Conservation (phyloP, 2,329 filamentous ascomycete genomes). For the Lomentospora prolificans region DNA sequence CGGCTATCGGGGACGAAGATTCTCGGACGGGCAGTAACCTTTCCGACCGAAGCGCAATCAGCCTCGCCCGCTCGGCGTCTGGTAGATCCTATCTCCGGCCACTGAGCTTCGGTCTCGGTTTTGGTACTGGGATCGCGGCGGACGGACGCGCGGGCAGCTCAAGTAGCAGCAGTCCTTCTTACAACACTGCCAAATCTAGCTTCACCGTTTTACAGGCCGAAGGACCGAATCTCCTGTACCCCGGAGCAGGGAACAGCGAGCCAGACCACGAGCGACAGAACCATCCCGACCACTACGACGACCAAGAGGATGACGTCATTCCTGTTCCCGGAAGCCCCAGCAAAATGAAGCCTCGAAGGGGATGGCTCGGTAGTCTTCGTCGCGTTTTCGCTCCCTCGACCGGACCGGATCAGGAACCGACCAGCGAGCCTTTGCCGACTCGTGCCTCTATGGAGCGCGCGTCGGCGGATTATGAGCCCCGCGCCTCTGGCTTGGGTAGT, state of each 20-base stretch:
- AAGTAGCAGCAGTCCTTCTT: slow-evolving; percentile 31
- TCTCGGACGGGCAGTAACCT: slow-evolving; percentile 46
- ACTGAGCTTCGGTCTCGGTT: slow-evolving; percentile 12
- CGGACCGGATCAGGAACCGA: slow-evolving; percentile 9
- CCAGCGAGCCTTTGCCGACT: slow-evolving; percentile 19
- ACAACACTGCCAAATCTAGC: slow-evolving; percentile 43
- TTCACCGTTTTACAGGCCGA: slow-evolving; percentile 44
- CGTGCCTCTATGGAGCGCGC: slow-evolving; percentile 23
- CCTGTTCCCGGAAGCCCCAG: slow-evolving; percentile 42
- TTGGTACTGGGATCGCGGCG: slow-evolving; percentile 17
- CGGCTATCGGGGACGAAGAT: slow-evolving; percentile 31
- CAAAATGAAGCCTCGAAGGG: slow-evolving; percentile 44
- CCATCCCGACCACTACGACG: slow-evolving; percentile 19
- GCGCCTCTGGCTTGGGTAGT: slow-evolving; percentile 32
- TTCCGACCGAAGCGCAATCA: slow-evolving; percentile 41
- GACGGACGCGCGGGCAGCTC: slow-evolving; percentile 23
- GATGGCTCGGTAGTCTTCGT: slow-evolving; percentile 60
- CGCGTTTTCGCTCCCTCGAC: slow-evolving; percentile 41
- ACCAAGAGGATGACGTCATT: slow-evolving; percentile 22
- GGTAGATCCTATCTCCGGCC: slow-evolving; percentile 24
- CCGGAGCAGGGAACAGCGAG: slow-evolving; percentile 11
- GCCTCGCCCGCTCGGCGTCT: slow-evolving; percentile 24
- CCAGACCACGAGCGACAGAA: slow-evolving; percentile 2
- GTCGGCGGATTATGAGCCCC: slow-evolving; percentile 34
- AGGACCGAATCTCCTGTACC: slow-evolving; percentile 37